A percentile compares a stretch with the other conserved stretches of the same genome.
These are phyloP conservation scores for Umbellularia californica DNA, from an alignment of 164 flowering plant species.

Conservation along the genomic window DNA sequence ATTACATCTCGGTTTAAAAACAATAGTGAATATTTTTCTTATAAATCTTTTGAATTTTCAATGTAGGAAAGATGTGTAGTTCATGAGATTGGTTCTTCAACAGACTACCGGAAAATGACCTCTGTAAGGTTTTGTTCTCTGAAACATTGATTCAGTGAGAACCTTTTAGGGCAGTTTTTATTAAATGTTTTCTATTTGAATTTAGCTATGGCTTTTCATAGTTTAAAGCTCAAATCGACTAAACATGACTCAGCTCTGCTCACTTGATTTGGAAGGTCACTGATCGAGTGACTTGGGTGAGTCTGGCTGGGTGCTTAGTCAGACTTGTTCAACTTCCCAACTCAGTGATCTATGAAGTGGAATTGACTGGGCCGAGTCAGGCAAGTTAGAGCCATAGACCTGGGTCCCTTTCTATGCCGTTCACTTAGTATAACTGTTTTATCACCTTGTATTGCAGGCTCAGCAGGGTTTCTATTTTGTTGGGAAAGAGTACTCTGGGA, in stretches of 20 bases:
- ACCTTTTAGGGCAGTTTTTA: slow-evolving; percentile 1
- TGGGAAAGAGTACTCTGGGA: slow-evolving; percentile 43
- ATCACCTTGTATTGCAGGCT: slow-evolving; percentile 44
- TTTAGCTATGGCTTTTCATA: background rate
- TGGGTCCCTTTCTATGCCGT: slow-evolving; percentile 6
- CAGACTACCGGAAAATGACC: slow-evolving; percentile 87
- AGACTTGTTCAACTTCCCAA: no score
- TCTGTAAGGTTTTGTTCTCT: slow-evolving; percentile 43
- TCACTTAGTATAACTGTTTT: background rate
- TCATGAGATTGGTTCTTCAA: slow-evolving; percentile 87
- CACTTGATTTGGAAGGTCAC: no score
- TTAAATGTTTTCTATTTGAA: background rate
- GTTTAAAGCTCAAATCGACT: background rate
- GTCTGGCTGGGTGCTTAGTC: no score
- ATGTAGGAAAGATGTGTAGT: slow-evolving; percentile 82
- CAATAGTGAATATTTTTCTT: background rate
- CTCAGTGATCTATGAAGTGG: no score
- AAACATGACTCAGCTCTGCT: no score
- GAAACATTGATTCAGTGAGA: background rate
- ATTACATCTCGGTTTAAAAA: background rate
- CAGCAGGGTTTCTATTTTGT: slow-evolving; percentile 83
- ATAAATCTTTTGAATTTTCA: slow-evolving; percentile 6
- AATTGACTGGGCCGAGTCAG: no score
- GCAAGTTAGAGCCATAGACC: background rate
- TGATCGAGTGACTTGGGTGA: no score